Conservation (phyloP, 371 early-diverging fungal genomes). For the Mucor mucedo region DNA sequence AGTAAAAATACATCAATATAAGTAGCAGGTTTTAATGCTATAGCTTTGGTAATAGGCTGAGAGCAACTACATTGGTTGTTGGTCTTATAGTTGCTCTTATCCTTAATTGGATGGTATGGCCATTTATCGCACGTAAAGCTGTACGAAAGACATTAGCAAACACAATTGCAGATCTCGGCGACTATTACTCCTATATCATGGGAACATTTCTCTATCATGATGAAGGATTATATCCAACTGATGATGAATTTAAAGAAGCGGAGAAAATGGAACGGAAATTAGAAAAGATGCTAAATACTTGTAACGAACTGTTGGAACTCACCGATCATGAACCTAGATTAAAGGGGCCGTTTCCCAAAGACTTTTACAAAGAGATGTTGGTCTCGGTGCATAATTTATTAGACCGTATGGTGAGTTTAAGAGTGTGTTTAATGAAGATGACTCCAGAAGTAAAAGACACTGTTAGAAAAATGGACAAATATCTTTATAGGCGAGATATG, state of each 20-base stretch:
- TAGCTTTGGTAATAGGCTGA: conserved; percentile 32
- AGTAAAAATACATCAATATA: background rate
- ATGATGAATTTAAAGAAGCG: conserved; percentile 37
- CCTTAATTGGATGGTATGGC: conserved; percentile 61
- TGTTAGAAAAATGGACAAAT: conserved; percentile 34
- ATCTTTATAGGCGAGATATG: conserved; percentile 58
- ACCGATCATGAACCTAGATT: conserved; percentile 63
- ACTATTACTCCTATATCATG: conserved; percentile 45
- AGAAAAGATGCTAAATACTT: conserved; percentile 37
- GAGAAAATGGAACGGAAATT: conserved; percentile 39
- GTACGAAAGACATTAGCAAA: conserved; percentile 50
- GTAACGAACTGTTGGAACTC: conserved; percentile 46
- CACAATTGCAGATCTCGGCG: conserved; percentile 41
- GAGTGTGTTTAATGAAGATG: conserved; percentile 51
- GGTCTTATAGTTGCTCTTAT: conserved; percentile 55
- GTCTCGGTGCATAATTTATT: conserved; percentile 55
- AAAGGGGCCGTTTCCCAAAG: conserved; percentile 61
- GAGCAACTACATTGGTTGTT: conserved; percentile 54
- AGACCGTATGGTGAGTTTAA: conserved; percentile 58
- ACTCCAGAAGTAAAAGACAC: conserved; percentile 46
- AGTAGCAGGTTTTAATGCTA: too few species aligned
- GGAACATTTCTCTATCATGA: conserved; percentile 43
- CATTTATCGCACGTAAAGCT: conserved; percentile 61
- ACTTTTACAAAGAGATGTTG: conserved; percentile 57
- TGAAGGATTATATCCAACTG: conserved; percentile 18